Conservation (phyloP, 306 rosid genomes). For the Cicer yamashitae region DNA sequence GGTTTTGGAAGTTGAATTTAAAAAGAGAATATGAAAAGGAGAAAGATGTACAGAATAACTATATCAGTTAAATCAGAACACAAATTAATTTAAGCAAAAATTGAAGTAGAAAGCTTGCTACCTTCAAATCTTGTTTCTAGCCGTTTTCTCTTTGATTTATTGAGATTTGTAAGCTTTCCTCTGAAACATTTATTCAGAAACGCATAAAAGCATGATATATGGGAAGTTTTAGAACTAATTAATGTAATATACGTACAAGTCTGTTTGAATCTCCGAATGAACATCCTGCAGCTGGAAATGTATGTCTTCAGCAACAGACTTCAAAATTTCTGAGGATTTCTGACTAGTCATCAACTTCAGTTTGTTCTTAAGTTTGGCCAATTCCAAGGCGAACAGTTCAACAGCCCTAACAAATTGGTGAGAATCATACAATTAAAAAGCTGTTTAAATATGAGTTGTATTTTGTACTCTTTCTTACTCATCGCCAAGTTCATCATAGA, state of each 20-base stretch:
- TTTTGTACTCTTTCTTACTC: constrained; percentile 22
- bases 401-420: constrained; percentile 65
- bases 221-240: constrained; percentile 42
- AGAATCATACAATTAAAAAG: constrained; percentile 42
- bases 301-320: constrained; percentile 69
- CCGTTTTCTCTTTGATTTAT: constrained; percentile 77
- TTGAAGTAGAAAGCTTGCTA: constrained; percentile 45
- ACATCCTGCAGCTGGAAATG: constrained; percentile 77
- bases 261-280: constrained; percentile 74
- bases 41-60: constrained; percentile 22
- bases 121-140: constrained; percentile 78
- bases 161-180: constrained; percentile 62
- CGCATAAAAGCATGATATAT: constrained; percentile 31
- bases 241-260: constrained; percentile 65
- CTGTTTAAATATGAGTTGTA: constrained; percentile 5
- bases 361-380: constrained; percentile 76
- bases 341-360: constrained; percentile 61
- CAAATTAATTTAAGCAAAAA: constrained; percentile 34
- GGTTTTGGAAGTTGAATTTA: constrained; percentile 30
- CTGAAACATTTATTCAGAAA: constrained; percentile 58
- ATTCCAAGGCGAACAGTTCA: constrained; percentile 68
- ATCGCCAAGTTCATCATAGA: constrained; percentile 20
- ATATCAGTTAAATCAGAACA: constrained; percentile 31
- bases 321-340: constrained; percentile 78
- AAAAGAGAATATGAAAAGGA: constrained; percentile 35